Percentiles rank a stretch among this genome's conserved stretches.
These are phyloP conservation scores for Dryadomyces quercivorus DNA, from an alignment of 2,329 filamentous ascomycete genomes.

Conservation along the genomic window DNA sequence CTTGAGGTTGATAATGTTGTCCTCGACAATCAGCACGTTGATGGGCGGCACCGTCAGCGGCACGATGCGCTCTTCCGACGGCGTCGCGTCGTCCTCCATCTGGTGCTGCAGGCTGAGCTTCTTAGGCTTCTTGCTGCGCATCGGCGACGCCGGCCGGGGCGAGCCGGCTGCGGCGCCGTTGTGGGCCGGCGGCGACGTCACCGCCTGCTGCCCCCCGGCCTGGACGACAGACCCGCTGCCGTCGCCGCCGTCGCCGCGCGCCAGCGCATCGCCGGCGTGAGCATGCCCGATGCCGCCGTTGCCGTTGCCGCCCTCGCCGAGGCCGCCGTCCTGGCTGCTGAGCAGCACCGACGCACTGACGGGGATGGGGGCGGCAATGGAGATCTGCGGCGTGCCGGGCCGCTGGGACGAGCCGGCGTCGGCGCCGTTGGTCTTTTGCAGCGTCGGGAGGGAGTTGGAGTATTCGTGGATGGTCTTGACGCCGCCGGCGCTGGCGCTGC, in stretches of 20 bases:
- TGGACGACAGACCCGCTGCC: neutral
- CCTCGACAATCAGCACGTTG: conserved; percentile 94
- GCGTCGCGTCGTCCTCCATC: conserved; percentile 18
- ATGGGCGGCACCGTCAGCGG: conserved; percentile 86
- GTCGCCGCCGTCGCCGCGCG: neutral
- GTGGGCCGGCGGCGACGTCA: conserved; percentile 10
- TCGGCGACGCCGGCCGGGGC: conserved; percentile 30
- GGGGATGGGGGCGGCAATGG: neutral
- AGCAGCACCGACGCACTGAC: neutral
- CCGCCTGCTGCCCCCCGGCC: neutral
- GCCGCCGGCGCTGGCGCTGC: neutral
- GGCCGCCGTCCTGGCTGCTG: neutral
- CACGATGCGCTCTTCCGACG: conserved; percentile 41
- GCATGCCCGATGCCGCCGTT: neutral
- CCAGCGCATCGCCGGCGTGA: neutral
- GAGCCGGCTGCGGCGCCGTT: conserved; percentile 28
- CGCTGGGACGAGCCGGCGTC: neutral
- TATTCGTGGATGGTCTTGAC: neutral
- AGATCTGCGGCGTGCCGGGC: neutral
- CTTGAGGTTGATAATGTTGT: conserved; percentile 95
- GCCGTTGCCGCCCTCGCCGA: neutral
- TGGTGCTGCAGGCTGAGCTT: conserved; percentile 20
- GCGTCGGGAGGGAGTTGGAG: no score
- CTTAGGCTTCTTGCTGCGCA: conserved; percentile 38
- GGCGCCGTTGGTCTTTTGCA: neutral